Evolutionary conservation across 2,329 filamentous ascomycete species (phyloP), one percentile per base, ranked within the genome.

Genomic region (Aspergillus pseudoterreus): DNA sequence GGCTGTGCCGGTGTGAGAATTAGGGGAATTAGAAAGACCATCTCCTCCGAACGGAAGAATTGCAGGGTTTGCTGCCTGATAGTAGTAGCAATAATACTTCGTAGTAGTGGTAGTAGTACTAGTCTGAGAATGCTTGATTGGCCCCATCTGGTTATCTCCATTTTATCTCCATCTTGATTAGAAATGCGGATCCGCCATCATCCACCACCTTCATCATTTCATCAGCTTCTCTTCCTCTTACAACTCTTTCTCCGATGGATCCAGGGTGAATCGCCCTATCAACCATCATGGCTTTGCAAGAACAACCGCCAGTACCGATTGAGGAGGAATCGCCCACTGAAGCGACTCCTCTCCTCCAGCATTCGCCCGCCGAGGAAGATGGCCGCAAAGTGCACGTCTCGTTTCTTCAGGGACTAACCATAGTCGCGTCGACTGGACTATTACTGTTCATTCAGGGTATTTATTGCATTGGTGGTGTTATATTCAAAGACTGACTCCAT

Each of bases 371-470:
- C 10, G 35, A 50, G 12, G 6, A 21, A 15, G 32, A 49, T 15
- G n/a, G 35, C 17, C 30, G 30, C 42, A 22, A 30, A 43, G 4
- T 38, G 24, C 11, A 43, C 41, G 15, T 24, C 52, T 9, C 32
- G 55, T 11, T 58, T 54, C 14, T 42, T 44, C 15, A 22, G 19
- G 58, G 58, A 11, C 42, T 55, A 9, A 46, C 45, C 10, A 57
- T 60, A 32, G 21, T 52, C 8, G 4, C 53, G 2, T 32, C 56
- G 5, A 58, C 57, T 49, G 58, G 58, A 2, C 27, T 55, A 4
- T 46, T 60, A 24, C 50, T 58, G 6, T 60, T 60, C 24, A 58
- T 55, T 17, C 58, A 60, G 42, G 47, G 58, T 58, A 56, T 27
- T 19, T 14, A 10, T 49, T 6, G 12, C 30, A 10, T 19, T 10